These are phyloP conservation scores for Phytopythium cucurbitacearum DNA, from an alignment of 352 stramenopile species.

Conservation along the genomic window DNA sequence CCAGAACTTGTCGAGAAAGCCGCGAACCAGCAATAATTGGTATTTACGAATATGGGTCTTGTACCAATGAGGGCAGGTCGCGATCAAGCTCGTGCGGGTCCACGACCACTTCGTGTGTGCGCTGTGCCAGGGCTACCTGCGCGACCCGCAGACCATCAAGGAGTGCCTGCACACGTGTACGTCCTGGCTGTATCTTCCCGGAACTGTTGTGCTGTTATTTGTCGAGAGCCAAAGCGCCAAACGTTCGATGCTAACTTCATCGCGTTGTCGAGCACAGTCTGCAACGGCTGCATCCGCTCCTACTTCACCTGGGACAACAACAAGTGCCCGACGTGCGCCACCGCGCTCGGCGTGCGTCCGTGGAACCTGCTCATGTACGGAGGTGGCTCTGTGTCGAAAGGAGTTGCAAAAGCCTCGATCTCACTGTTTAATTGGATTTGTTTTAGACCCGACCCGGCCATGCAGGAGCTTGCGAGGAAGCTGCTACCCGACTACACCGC, in stretches of 20 bases:
- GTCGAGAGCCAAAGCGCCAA: neutral
- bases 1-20: neutral
- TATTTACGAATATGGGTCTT: neutral
- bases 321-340: slow-evolving; percentile 43
- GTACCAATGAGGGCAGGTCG: slow-evolving; percentile 19
- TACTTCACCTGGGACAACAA: slow-evolving; percentile 32
- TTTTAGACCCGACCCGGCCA: slow-evolving; percentile 42
- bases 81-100: slow-evolving; percentile 37
- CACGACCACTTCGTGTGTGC: slow-evolving; percentile 60
- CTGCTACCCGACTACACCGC: slow-evolving; percentile 36
- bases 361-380: slow-evolving; percentile 50
- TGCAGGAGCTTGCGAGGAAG: slow-evolving; percentile 52
- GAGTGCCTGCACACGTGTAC: slow-evolving; percentile 81
- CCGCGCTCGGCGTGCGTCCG: slow-evolving; percentile 43
- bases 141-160: slow-evolving; percentile 65
- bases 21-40: neutral
- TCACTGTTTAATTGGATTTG: slow-evolving; percentile 17
- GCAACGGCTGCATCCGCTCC: slow-evolving; percentile 52
- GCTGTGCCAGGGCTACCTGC: slow-evolving; percentile 66
- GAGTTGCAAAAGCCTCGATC: slow-evolving; percentile 32
- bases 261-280: slow-evolving; percentile 29
- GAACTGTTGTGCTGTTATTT: neutral
- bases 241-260: neutral
- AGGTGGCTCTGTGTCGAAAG: neutral
- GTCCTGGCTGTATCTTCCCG: slow-evolving; percentile 4